Evolutionary conservation across 768 basidiomycete species (phyloP), one percentile per base, ranked within the genome.

Genomic region (Collybiopsis luxurians): DNA sequence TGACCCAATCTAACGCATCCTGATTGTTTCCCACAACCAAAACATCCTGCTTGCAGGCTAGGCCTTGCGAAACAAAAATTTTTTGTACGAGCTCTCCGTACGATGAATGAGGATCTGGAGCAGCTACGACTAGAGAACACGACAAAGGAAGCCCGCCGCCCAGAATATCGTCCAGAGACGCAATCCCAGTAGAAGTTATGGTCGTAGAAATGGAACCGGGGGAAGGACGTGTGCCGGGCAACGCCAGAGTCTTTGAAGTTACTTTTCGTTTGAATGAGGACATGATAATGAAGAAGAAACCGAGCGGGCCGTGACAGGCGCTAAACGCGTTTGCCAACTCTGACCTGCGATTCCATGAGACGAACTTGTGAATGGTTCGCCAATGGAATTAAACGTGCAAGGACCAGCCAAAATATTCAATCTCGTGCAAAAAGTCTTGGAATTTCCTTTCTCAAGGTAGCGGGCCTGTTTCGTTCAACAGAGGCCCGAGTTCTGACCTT

Each of bases 151-250:
- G 70, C 17, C 95, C 94, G 27, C 93, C 95, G 54, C 95, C 95
- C 38, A 98, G 84, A 59, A 98, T 83, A 67, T 98, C 97, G 70
- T 99, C 97, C 21, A 99, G 78, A 12, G 95, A 94, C 26, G 93
- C 86, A 9, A 98, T 84, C 2, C 97, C 97, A 4, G 92, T 92
- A 1, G 95, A 95, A 6, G 82, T 85, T 58, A 88, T 73, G 55
- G 77, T 64, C 0, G 82, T 86, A 19, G 79, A 73, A 36, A 77
- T 68, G 3, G 86, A 83, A 28, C 79, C 77, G 5, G 86, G 78
- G 15, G 81, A 89, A 31, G 75, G 53, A 34, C 81, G 83, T 42
- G 87, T 86, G 12, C 87, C 88, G 13, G 75, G 61, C 42, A 76
- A 74, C 36, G 66, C 66, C 9, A 70, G 59, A 39, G 76, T 75